Evolutionary conservation across 495 filamentous ascomycete genomes (phyloP).

Genomic region (Clavariopsis aquatica): DNA sequence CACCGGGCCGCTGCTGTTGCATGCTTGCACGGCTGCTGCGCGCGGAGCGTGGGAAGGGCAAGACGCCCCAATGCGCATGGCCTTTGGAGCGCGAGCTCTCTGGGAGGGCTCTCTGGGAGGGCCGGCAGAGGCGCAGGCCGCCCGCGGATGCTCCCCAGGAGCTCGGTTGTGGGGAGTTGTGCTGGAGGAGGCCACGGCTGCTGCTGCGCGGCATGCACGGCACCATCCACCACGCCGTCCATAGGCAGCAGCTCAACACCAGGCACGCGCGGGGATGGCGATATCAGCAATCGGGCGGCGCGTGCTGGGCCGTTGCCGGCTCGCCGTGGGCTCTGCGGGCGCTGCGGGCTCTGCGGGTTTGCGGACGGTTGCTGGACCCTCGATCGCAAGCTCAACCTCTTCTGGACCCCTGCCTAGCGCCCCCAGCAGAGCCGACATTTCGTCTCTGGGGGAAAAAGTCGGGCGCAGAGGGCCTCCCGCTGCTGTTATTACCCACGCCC

Average conservation of each 20-base stretch:
- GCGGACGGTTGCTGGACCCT: too few species aligned
- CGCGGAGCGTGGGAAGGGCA: too few species aligned
- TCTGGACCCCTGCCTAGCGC: slow-evolving; percentile 17
- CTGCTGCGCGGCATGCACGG: neutral
- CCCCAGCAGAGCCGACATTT: slow-evolving; percentile 1
- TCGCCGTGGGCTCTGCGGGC: neutral
- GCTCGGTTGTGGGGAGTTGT: neutral
- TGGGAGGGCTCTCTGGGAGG: too few species aligned
- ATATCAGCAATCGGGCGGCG: slow-evolving; percentile 3
- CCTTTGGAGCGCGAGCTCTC: too few species aligned
- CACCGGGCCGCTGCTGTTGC: too few species aligned
- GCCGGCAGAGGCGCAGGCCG: too few species aligned
- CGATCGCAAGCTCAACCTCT: slow-evolving; percentile 16
- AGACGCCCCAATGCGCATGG: too few species aligned
- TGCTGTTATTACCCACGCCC: slow-evolving; percentile 26
- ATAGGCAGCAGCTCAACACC: slow-evolving; percentile 15
- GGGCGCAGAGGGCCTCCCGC: neutral
- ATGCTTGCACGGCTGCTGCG: too few species aligned
- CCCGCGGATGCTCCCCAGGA: too few species aligned
- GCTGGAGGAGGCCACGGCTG: neutral
- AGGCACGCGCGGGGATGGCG: neutral
- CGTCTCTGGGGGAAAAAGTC: slow-evolving; percentile 30
- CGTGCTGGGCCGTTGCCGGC: too few species aligned
- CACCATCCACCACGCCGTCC: neutral
- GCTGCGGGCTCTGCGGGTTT: neutral